Conservation (phyloP, 495 filamentous ascomycete genomes). For the Tuber brumale region DNA sequence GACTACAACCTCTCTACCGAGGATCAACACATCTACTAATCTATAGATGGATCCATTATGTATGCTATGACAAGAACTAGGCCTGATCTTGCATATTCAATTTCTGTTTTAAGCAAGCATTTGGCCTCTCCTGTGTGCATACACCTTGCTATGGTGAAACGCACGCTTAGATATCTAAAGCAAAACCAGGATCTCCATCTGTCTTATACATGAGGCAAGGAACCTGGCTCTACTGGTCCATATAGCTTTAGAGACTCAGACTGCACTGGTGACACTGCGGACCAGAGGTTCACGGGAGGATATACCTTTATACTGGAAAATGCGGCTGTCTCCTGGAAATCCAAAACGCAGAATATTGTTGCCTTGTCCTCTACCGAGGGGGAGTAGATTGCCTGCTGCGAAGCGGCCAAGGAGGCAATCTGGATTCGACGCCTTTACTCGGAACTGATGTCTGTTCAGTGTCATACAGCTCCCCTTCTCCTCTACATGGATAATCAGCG, state of each 20-base stretch:
- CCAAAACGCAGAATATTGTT: not conserved
- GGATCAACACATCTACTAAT: not conserved
- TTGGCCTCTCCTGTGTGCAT: not conserved
- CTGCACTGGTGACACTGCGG: no score
- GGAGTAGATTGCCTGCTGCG: slow-evolving; percentile 7
- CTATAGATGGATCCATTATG: not conserved
- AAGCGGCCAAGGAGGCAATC: not conserved
- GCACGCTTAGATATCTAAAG: not conserved
- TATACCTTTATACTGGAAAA: no score
- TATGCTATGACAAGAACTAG: not conserved
- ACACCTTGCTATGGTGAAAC: not conserved
- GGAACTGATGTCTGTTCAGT: not conserved
- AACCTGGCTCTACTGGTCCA: not conserved
- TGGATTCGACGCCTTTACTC: not conserved
- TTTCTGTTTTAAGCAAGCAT: not conserved
- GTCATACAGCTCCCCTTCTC: no score
- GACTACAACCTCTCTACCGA: no score
- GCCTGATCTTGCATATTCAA: not conserved
- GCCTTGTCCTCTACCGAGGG: slow-evolving; percentile 1
- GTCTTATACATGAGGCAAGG: not conserved
- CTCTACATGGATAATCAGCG: no score
- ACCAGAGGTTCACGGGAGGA: no score
- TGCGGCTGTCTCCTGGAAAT: no score
- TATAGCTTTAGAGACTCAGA: no score
- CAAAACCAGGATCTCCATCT: not conserved